phyloP scores from a whole-genome alignment of 2,329 filamentous ascomycete species.

The Pseudovirgaria hyperparasitica region DNA sequence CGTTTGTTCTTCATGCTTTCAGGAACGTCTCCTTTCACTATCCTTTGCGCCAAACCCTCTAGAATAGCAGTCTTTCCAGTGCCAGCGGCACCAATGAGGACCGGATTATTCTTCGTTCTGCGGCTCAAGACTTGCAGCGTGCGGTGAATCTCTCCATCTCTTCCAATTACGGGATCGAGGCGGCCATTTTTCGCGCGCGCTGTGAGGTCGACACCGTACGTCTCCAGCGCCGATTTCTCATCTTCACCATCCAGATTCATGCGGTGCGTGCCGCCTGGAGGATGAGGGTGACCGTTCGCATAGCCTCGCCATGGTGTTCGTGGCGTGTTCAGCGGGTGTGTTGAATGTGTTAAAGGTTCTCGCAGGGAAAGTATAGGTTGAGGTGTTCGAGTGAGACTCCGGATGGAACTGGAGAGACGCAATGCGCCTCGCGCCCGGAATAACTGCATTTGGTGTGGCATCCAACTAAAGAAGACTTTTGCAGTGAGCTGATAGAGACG shows the following conservation, averaged over 20 bases:
- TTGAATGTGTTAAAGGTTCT: no score
- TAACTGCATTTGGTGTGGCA: no score
- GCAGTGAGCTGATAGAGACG: no score
- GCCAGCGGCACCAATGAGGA: conserved; percentile 82
- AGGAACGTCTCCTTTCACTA: conserved; percentile 83
- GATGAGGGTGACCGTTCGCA: conserved; percentile 54
- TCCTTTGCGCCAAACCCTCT: conserved; percentile 79
- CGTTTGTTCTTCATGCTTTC: conserved; percentile 93
- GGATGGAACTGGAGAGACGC: no score
- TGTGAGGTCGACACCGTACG: conserved; percentile 85
- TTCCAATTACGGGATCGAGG: conserved; percentile 88
- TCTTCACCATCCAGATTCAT: conserved; percentile 73
- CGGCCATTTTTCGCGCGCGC: conserved; percentile 75
- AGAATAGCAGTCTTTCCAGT: conserved; percentile 91
- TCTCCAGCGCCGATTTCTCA: conserved; percentile 78
- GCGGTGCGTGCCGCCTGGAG: conserved; percentile 81
- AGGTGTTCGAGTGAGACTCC: neutral
- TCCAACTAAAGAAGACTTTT: no score
- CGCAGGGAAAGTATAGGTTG: neutral
- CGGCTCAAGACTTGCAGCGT: conserved; percentile 90
- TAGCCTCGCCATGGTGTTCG: no score
- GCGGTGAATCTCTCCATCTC: conserved; percentile 81
- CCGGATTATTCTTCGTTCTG: conserved; percentile 90
- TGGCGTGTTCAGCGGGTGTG: no score
- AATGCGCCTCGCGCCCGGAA: no score